Base-by-base conservation (phyloP, 305 asterid genomes). In the Fraxinus velutina region DNA sequence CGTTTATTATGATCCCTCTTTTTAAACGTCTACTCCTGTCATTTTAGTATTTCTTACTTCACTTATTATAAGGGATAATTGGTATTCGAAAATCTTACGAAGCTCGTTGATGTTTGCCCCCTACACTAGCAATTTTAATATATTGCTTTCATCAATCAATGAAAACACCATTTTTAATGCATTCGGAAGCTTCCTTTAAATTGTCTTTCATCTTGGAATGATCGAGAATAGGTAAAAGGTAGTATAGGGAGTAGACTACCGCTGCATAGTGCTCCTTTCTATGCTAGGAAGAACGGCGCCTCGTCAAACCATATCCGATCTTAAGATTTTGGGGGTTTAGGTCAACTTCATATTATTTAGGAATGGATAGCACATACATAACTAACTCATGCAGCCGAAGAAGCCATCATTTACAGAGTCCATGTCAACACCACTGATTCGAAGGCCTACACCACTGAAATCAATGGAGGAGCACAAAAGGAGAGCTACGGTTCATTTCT, bases 381-480 rank as follows among this genome's bases (percentile, higher is more conserved):
- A 39, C 50, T 12, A 39, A 39, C 15, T 39, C 50, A 39, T 39
- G 50, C 50, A 39, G 50, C 47, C 47, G 47, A 39, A 9, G 50
- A 9, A 2, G n/a, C 12, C 50, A 42, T 42, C 50, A 2, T 42
- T 42, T 42, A 2, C 15, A 42, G 50, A 9, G 50, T 39, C n/a
- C 50, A 42, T 42, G n/a, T 42, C 50, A 42, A 10, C 50, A 42
- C 50, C 50, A 2, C 4, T 42, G 50, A 42, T 10, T 42, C 13
- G 50, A 42, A 42, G 50, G 4, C 50, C 50, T 42, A 10, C n/a
- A n/a, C 82, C 72, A 7, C 71, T 87, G 55, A 79, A 71, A 66
- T 29, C 68, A 0, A 80, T 87, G 88, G 90, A 87, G 44, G 81
- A 21, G 17, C 55, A 44, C 50, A 42, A 13, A 44, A 44, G 55